Percentiles rank a stretch among this genome's conserved stretches.
These are phyloP conservation scores for Coniophora puteana DNA, from an alignment of 1,284 basidiomycete species.

Conservation along the genomic window DNA sequence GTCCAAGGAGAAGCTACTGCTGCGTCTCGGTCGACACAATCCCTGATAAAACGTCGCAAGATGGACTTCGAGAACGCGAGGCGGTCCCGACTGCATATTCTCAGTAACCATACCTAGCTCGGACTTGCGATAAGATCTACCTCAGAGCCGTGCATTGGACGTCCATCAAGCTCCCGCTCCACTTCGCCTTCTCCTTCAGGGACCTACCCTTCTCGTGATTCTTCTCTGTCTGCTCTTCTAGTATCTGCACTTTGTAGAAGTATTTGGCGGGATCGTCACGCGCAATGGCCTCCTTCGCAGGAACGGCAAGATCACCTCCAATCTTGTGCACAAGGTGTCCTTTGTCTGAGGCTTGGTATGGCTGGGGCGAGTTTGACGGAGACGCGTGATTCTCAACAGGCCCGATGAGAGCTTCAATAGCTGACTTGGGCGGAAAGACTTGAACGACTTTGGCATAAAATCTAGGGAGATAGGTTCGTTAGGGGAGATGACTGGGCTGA, in stretches of 20 bases:
- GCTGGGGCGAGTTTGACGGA: slow-evolving; percentile 24
- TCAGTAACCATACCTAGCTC: not conserved
- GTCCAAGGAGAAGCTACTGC: slow-evolving; percentile 94
- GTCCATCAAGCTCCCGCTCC: slow-evolving; percentile 72
- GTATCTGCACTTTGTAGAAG: slow-evolving; percentile 84
- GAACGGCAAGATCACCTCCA: slow-evolving; percentile 76
- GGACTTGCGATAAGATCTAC: slow-evolving; percentile 38
- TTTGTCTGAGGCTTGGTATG: slow-evolving; percentile 27
- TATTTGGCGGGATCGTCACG: slow-evolving; percentile 83
- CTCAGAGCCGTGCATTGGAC: slow-evolving; percentile 78
- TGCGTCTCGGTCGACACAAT: slow-evolving; percentile 88
- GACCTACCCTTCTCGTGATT: slow-evolving; percentile 57
- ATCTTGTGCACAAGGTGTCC: slow-evolving; percentile 58
- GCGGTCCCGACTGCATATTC: slow-evolving; percentile 89
- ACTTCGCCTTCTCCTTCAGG: slow-evolving; percentile 51
- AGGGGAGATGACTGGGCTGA: slow-evolving; percentile 23
- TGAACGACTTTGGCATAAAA: slow-evolving; percentile 75
- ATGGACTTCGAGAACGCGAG: slow-evolving; percentile 95
- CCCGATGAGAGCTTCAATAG: slow-evolving; percentile 40
- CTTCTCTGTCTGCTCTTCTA: slow-evolving; percentile 72
- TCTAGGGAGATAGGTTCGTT: slow-evolving; percentile 36
- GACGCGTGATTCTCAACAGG: slow-evolving; percentile 28
- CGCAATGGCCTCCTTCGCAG: slow-evolving; percentile 66
- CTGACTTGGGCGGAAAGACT: slow-evolving; percentile 67
- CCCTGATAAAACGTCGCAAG: slow-evolving; percentile 91